Evolutionary conservation across 257 asterid species (phyloP), one percentile per base, ranked within the genome.

Genomic region (Linaria vulgaris): DNA sequence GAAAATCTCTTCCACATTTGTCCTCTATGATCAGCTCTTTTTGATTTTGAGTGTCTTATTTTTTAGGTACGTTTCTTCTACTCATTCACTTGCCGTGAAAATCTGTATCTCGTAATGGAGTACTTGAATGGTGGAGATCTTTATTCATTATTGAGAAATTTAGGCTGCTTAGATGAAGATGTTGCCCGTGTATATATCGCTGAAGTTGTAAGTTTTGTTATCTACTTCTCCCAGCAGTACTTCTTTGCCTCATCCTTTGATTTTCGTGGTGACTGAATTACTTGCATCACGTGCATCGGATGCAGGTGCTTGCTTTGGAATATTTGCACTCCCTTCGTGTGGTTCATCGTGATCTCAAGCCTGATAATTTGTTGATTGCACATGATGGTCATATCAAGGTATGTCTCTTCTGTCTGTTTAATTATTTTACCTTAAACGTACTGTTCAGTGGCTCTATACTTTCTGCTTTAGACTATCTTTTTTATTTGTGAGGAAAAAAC

Each of bases 341-440:
- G 76, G 99, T 94, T 73, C 99, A 94, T 81, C 97, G 99, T 56
- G 99, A 94, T 83, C 79, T 94, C 71, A 94, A 94, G 87, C 99
- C 99, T 31, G 99, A 94, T 79, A 94, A 94, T 79, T 76, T 94
- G 86, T 81, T 94, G 83, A 94, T 94, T 76, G 99, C 99, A 5
- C 97, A 94, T 76, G 99, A 94, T 76, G 99, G 99, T 68, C 99
- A 94, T 75, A 80, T 94, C 72, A 94, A 94, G 99, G 99, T 94
- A 66, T 68, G 41, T 34, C 9, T 34, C 9, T 46, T 49, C n/a
- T 60, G 37, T 4, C 5, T 3, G 9, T 34, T 34, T 8, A 34
- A 34, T 34, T 34, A 11, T 34, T 34, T 3, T 3, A 11, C 41
- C 41, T 34, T 34, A 7, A 4, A 27, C 9, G 41, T 8, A 11